Evolutionary conservation across 2,329 filamentous ascomycete species (phyloP), one percentile per base, ranked within the genome.

Genomic region (Escovopsis sp.): DNA sequence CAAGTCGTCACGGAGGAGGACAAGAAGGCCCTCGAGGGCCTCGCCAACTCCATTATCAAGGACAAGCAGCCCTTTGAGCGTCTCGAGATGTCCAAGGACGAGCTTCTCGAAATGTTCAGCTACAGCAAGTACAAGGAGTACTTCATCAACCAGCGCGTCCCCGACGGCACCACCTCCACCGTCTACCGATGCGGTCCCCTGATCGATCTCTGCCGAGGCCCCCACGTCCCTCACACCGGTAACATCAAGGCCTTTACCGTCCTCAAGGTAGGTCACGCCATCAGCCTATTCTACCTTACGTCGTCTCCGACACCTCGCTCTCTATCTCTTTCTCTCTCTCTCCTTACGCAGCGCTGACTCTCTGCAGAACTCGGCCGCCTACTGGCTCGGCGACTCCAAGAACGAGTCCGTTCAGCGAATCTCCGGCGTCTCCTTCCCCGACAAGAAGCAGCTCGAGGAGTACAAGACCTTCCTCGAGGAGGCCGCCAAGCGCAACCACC

Each of bases 71-170:
- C 78, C 35, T 96, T 96, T 55, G 82, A 94, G 65, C 77, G 90
- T 40, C 66, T 96, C 33, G 80, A 80, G 44, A 72, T 94, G 52
- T 81, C 81, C 45, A 96, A 96, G 62, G 81, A 88, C 36, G 79
- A 96, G 46, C 70, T 96, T 34, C 72, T 90, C 35, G 85, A 94
- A 56, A 94, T 96, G 60, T 96, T 96, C 66, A 75, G 77, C 48
- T 92, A 93, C 69, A 94, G 92, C 70, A 90, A 90, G 57, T 96
- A 94, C 68, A 96, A 98, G 72, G 77, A 93, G 56, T 83, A 94
- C 58, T 93, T 96, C 58, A 96, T 98, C 63, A 79, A 57, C 47
- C 56, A 60, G 46, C 53, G 56, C 31, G 56, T 96, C 41, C 68
- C 78, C 27, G 85, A 94, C 47, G 86, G 85, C 47, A 87, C 85